phyloP scores from a whole-genome alignment of 2,329 filamentous ascomycete species.

The Fusarium irregulare region DNA sequence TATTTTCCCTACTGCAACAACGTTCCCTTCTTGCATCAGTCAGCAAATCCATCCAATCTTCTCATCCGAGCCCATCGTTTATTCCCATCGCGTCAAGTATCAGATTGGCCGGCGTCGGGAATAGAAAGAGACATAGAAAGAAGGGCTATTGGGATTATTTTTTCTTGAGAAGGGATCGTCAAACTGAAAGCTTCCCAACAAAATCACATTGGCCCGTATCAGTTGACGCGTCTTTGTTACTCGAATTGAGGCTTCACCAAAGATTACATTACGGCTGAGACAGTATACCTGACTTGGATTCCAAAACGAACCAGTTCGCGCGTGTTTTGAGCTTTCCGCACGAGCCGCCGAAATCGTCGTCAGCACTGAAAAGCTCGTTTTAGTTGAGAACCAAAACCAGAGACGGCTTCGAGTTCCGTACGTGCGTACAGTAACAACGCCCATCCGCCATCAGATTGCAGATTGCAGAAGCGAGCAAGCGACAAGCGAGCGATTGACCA shows the following conservation, averaged over 20 bases:
- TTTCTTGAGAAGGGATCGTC: constrained; percentile 1
- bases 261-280: constrained; percentile 17
- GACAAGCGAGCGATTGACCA: constrained; percentile 25
- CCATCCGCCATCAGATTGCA: constrained; percentile 14
- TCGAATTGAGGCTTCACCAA: constrained; percentile 25
- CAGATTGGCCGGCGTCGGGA: constrained; percentile 5
- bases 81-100: constrained; percentile 25
- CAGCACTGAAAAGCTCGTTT: constrained; percentile 17
- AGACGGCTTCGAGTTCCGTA: constrained; percentile 27
- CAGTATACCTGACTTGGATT: constrained; percentile 3
- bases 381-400: constrained; percentile 9
- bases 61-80: constrained; percentile 16
- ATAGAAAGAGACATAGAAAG: neutral
- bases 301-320: constrained; percentile 1
- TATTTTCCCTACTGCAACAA: constrained; percentile 40
- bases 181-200: neutral
- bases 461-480: constrained; percentile 26
- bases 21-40: constrained; percentile 34
- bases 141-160: neutral
- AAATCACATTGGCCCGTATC: neutral
- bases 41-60: constrained; percentile 33
- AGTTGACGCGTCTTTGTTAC: constrained; percentile 27
- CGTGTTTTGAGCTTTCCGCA: constrained; percentile 2
- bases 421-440: constrained; percentile 21
- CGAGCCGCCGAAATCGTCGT: constrained; percentile 17